Percentiles rank a stretch among this genome's conserved stretches.
Conservation (phyloP, 306 rosid species). For the Vigna reflexopilosa region DNA sequence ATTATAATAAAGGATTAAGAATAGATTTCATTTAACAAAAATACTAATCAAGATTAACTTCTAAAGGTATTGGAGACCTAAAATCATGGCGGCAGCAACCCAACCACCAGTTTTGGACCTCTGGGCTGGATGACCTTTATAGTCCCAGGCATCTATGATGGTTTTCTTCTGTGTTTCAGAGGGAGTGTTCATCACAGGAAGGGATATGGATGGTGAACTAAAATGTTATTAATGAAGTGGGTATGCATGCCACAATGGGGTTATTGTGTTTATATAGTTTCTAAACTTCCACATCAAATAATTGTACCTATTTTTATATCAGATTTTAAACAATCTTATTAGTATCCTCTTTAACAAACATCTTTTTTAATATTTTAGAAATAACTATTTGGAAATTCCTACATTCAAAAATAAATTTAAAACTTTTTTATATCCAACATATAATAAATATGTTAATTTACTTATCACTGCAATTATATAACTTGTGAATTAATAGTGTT, state of each 20-base stretch:
- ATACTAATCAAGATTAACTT: too few species aligned
- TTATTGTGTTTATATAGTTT: constrained; percentile 24
- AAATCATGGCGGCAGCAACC: constrained; percentile 84
- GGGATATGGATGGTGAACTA: not conserved
- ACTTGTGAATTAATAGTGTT: too few species aligned
- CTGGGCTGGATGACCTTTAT: constrained; percentile 68
- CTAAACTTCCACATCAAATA: not conserved
- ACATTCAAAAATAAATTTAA: too few species aligned
- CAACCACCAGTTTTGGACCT: constrained; percentile 81
- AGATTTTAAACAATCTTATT: too few species aligned
- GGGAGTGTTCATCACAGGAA: constrained; percentile 41
- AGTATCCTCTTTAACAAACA: not conserved
- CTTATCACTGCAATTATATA: too few species aligned
- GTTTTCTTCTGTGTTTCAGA: constrained; percentile 56
- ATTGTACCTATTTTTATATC: not conserved
- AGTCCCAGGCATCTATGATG: constrained; percentile 89
- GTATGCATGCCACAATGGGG: constrained; percentile 4
- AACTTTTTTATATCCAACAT: too few species aligned
- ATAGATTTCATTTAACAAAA: too few species aligned
- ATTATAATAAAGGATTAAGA: too few species aligned
- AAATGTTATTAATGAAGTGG: not conserved
- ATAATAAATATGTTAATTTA: too few species aligned
- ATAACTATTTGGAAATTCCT: too few species aligned
- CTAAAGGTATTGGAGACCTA: constrained; percentile 51
- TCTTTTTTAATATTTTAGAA: too few species aligned